phyloP scores from a whole-genome alignment of 2,329 filamentous ascomycete species.

The Thermothelomyces thermophilus region DNA sequence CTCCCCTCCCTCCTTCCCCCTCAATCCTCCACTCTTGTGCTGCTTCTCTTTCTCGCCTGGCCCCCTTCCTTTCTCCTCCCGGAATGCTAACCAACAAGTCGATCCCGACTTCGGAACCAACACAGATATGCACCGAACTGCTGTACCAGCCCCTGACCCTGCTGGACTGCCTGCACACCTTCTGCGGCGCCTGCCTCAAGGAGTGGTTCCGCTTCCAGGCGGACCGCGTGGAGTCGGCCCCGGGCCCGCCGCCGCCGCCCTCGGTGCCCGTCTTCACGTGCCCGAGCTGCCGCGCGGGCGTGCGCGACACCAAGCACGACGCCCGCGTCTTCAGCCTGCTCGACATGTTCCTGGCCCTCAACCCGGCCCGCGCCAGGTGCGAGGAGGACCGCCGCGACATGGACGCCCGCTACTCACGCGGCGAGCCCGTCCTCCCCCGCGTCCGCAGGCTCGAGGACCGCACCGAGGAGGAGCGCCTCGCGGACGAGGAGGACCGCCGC shows the following conservation, averaged over 20 bases:
- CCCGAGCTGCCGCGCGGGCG: slow-evolving; percentile 80
- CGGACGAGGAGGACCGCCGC: slow-evolving; percentile 65
- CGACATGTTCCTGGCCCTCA: slow-evolving; percentile 77
- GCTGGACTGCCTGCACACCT: slow-evolving; percentile 90
- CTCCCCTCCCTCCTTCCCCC: no score
- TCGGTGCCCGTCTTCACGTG: slow-evolving; percentile 65
- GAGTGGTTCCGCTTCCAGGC: slow-evolving; percentile 91
- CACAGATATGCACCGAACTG: slow-evolving; percentile 90
- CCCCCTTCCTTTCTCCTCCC: no score
- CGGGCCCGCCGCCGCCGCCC: slow-evolving; percentile 40
- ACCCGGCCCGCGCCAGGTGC: slow-evolving; percentile 67
- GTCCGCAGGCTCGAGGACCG: slow-evolving; percentile 44
- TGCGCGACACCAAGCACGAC: slow-evolving; percentile 84
- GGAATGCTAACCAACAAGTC: no score
- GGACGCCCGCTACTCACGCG: slow-evolving; percentile 67
- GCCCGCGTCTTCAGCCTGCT: slow-evolving; percentile 83
- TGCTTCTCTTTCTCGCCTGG: no score
- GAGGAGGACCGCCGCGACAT: slow-evolving; percentile 71
- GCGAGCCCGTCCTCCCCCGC: slow-evolving; percentile 71
- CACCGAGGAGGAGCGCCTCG: slow-evolving; percentile 58
- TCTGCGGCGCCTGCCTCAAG: slow-evolving; percentile 90
- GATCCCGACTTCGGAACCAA: neutral
- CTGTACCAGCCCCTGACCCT: slow-evolving; percentile 86
- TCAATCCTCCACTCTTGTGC: no score
- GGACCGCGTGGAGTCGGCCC: slow-evolving; percentile 46